A percentile compares a stretch with the other conserved stretches of the same genome.
Conservation (phyloP, 345 rosid species). For the Gossypium bickii region DNA sequence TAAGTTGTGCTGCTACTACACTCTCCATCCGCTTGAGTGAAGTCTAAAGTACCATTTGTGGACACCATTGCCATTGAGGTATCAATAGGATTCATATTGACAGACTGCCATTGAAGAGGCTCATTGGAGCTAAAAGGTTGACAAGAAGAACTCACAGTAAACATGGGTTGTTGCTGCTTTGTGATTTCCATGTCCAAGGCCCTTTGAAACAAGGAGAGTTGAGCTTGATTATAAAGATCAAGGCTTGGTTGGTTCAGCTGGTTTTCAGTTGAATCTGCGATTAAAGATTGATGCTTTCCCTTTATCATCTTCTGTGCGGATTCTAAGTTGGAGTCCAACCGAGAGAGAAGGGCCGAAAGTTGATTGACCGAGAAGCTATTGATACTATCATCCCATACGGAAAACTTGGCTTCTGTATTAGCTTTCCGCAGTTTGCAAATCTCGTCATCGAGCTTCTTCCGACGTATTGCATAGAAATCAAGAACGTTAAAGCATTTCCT, state of each 20-base stretch:
- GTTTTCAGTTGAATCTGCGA: neutral
- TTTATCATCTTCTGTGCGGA: neutral
- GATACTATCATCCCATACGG: slow-evolving; percentile 2
- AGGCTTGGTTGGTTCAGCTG: neutral
- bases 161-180: neutral
- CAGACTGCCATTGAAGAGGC: slow-evolving; percentile 4
- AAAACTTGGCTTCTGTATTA: slow-evolving; percentile 2
- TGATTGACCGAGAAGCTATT: neutral
- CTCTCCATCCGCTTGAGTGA: neutral
- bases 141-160: neutral
- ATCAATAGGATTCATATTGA: neutral
- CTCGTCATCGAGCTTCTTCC: neutral
- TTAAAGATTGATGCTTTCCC: neutral
- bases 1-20: neutral
- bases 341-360: neutral
- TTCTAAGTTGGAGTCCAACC: neutral
- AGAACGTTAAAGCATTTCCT: neutral
- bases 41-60: neutral
- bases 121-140: neutral
- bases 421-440: neutral
- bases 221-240: neutral
- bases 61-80: neutral
- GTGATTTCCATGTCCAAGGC: neutral
- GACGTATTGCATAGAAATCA: neutral
- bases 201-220: neutral